phyloP scores from a whole-genome alignment of 2,329 filamentous ascomycete species.

The Onygena corvina region DNA sequence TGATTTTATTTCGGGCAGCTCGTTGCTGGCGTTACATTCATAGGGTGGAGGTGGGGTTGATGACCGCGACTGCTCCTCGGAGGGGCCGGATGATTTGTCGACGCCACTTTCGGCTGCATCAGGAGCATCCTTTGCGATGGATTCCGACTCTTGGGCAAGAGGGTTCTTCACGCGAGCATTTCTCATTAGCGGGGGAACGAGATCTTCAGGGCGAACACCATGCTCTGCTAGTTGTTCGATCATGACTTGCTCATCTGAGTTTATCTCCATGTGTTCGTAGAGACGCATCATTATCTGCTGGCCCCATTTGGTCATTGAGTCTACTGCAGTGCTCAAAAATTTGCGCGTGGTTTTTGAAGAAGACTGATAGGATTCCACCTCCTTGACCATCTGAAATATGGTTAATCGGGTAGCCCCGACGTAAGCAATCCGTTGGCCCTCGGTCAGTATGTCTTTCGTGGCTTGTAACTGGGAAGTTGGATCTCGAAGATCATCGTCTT shows the following conservation, averaged over 20 bases:
- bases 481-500: conserved; percentile 75
- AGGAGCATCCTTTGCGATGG: neutral
- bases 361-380: conserved; percentile 49
- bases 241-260: conserved; percentile 81
- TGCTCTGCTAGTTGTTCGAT: conserved; percentile 93
- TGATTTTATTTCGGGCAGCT: conserved; percentile 65
- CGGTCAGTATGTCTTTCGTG: conserved; percentile 87
- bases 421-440: conserved; percentile 91
- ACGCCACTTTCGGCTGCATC: neutral
- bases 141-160: conserved; percentile 46
- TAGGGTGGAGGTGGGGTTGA: conserved; percentile 44
- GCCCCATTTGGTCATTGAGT: conserved; percentile 86
- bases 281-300: conserved; percentile 96
- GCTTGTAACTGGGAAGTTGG: conserved; percentile 83
- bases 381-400: conserved; percentile 63
- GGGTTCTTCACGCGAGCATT: conserved; percentile 91
- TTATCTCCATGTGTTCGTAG: conserved; percentile 95
- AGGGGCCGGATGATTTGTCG: conserved; percentile 23
- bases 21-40: conserved; percentile 51
- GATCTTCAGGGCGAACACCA: conserved; percentile 70
- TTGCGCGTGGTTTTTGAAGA: conserved; percentile 58
- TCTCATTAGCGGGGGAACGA: conserved; percentile 76
- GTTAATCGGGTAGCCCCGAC: conserved; percentile 78
- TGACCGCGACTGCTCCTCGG: conserved; percentile 31
- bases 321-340: conserved; percentile 53